Percentiles rank a stretch among this genome's conserved stretches.
phyloP scores from a whole-genome alignment of 208 protist species.

The Leishmania gerbilli region DNA sequence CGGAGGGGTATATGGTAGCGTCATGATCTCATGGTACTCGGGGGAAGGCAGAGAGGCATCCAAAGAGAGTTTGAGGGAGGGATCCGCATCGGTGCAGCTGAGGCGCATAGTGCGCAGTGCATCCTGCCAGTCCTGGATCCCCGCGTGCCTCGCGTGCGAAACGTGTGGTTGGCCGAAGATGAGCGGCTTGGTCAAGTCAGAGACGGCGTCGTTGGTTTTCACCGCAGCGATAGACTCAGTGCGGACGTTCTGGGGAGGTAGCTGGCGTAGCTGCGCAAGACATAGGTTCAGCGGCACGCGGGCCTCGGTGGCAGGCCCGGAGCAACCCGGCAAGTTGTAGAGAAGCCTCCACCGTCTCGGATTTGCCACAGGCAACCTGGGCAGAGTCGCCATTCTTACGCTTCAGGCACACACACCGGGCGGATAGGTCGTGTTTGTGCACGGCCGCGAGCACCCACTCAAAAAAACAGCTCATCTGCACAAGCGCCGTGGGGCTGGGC shows the following conservation, averaged over 20 bases:
- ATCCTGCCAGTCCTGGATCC: not conserved
- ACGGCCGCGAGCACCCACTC: constrained; percentile 40
- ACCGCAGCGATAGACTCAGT: not conserved
- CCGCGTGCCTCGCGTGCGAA: not conserved
- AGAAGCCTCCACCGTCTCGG: constrained; percentile 31
- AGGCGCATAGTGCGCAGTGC: not conserved
- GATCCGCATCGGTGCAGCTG: not conserved
- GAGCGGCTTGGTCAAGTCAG: constrained; percentile 4
- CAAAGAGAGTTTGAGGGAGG: not conserved
- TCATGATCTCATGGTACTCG: not conserved
- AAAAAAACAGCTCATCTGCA: constrained; percentile 37
- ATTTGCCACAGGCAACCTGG: constrained; percentile 42
- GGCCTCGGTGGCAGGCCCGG: constrained; percentile 19
- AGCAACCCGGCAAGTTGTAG: constrained; percentile 42
- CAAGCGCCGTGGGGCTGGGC: constrained; percentile 22
- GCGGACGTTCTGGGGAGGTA: constrained; percentile 61
- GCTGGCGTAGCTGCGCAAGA: constrained; percentile 48
- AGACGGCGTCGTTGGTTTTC: not conserved
- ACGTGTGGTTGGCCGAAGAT: constrained; percentile 15
- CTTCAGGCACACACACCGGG: not conserved
- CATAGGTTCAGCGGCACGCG: constrained; percentile 54
- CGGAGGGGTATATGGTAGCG: not conserved
- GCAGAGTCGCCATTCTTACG: constrained; percentile 36
- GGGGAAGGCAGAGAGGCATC: not conserved
- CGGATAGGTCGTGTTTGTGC: constrained; percentile 37